These are phyloP conservation scores for Rhodomyrtus psidioides DNA, from an alignment of 441 rosid genomes.

Conservation along the genomic window DNA sequence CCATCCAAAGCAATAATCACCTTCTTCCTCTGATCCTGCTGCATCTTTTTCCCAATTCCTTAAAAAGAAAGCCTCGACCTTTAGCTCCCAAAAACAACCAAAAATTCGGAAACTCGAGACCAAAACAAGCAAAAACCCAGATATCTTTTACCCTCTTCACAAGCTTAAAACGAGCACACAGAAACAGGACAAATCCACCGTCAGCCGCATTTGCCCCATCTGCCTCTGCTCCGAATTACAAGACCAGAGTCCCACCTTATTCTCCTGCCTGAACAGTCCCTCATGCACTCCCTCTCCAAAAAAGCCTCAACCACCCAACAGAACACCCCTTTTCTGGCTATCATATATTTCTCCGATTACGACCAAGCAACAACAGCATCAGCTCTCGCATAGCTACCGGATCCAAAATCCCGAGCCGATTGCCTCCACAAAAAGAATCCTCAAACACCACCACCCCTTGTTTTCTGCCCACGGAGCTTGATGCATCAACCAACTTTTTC, in stretches of 20 bases:
- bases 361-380: slow-evolving; percentile 24
- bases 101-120: not conserved
- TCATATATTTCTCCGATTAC: slow-evolving; percentile 4
- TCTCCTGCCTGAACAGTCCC: slow-evolving; percentile 34
- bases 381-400: not conserved
- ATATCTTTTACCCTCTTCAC: not conserved
- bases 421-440: not conserved
- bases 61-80: not conserved
- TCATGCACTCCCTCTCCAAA: slow-evolving; percentile 33
- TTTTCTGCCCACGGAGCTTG: not conserved
- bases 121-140: not conserved
- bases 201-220: slow-evolving; percentile 89
- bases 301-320: slow-evolving; percentile 1
- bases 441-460: not conserved
- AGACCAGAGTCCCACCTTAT: slow-evolving; percentile 44
- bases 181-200: not conserved
- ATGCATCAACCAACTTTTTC: not conserved
- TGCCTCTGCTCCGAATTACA: slow-evolving; percentile 50
- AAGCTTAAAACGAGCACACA: not conserved
- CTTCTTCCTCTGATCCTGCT: slow-evolving; percentile 82
- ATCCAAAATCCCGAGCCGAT: not conserved
- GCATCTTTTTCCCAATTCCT: slow-evolving; percentile 24
- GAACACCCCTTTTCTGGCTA: slow-evolving; percentile 1
- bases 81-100: not conserved
- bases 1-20: slow-evolving; percentile 18